A percentile compares a stretch with the other conserved stretches of the same genome.
phyloP scores from a whole-genome alignment of 495 filamentous ascomycete genomes.

The Neurospora intermedia region DNA sequence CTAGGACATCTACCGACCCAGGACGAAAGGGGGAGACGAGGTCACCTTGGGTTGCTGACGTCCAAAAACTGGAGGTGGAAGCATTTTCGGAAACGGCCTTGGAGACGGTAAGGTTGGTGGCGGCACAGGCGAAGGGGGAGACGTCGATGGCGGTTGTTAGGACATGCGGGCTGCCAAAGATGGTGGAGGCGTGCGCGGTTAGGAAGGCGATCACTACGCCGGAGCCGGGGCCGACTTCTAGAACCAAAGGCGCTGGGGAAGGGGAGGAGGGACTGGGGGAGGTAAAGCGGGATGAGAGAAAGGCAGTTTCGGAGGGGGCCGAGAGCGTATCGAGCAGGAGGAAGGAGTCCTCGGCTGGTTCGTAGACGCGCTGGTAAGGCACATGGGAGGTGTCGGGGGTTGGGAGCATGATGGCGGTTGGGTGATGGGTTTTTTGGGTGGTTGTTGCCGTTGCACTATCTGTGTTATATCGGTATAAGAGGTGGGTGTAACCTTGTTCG shows the following conservation, averaged over 20 bases:
- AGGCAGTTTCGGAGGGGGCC: conserved; percentile 56
- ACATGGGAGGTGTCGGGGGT: conserved; percentile 90
- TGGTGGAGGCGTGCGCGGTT: conserved; percentile 55
- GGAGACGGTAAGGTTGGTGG: conserved; percentile 50
- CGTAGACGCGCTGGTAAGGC: conserved; percentile 74
- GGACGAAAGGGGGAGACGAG: conserved; percentile 47
- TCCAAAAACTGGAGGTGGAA: conserved; percentile 31
- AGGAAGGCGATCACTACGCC: conserved; percentile 84
- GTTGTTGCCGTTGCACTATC: background rate
- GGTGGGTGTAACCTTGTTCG: background rate
- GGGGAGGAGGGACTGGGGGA: conserved; percentile 2
- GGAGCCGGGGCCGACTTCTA: conserved; percentile 88
- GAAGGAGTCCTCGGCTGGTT: conserved; percentile 90
- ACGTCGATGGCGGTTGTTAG: conserved; percentile 69
- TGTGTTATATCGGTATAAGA: background rate
- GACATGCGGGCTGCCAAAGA: conserved; percentile 64
- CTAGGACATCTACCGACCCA: conserved; percentile 61
- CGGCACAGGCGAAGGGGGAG: conserved; percentile 67
- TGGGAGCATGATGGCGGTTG: conserved; percentile 55
- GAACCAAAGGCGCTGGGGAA: conserved; percentile 19
- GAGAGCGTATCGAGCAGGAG: conserved; percentile 90
- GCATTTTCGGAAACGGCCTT: conserved; percentile 33
- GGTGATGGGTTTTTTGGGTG: background rate
- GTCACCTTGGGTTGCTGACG: conserved; percentile 56
- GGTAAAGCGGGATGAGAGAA: conserved; percentile 55